Percentiles rank a stretch among this genome's conserved stretches.
Conservation (phyloP, 805 yeast genomes). For the Metschnikowia rubicola region DNA sequence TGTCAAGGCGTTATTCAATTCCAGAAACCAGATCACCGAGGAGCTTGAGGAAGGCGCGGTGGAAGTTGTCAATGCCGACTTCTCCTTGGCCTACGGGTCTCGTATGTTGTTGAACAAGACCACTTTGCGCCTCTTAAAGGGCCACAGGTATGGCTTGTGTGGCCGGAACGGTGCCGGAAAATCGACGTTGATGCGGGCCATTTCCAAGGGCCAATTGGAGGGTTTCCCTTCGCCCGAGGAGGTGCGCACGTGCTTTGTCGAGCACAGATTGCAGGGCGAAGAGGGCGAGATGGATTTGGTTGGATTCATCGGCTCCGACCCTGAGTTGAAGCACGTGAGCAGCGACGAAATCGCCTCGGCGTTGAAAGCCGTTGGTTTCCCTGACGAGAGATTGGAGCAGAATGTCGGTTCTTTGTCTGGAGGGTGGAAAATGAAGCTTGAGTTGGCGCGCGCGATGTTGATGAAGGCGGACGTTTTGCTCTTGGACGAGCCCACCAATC, state of each 20-base stretch:
- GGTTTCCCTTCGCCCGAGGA: conserved; percentile 92
- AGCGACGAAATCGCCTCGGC: conserved; percentile 73
- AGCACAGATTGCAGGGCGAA: conserved; percentile 92
- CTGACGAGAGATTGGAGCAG: conserved; percentile 84
- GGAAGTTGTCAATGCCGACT: conserved; percentile 89
- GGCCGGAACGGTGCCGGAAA: conserved; percentile 99
- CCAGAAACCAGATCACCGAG: conserved; percentile 42
- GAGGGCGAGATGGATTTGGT: conserved; percentile 91
- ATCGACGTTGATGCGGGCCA: conserved; percentile 94
- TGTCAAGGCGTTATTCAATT: conserved; percentile 52
- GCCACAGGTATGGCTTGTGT: conserved; percentile 96
- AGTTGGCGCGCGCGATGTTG: conserved; percentile 97
- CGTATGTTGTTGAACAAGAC: conserved; percentile 96
- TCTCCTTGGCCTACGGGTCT: conserved; percentile 95
- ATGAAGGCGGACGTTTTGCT: conserved; percentile 94
- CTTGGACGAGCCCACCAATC: conserved; percentile 98
- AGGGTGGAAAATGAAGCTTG: conserved; percentile 99
- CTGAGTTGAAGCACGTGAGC: conserved; percentile 64
- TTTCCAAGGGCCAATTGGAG: conserved; percentile 93
- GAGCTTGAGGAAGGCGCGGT: conserved; percentile 75
- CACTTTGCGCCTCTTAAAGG: conserved; percentile 78
- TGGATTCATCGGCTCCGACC: conserved; percentile 83
- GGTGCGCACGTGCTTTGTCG: conserved; percentile 91
- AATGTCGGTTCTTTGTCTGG: conserved; percentile 94
- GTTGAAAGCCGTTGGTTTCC: conserved; percentile 82